phyloP scores from a whole-genome alignment of 176 grass and related monocot genomes.

The Bromus sterilis region DNA sequence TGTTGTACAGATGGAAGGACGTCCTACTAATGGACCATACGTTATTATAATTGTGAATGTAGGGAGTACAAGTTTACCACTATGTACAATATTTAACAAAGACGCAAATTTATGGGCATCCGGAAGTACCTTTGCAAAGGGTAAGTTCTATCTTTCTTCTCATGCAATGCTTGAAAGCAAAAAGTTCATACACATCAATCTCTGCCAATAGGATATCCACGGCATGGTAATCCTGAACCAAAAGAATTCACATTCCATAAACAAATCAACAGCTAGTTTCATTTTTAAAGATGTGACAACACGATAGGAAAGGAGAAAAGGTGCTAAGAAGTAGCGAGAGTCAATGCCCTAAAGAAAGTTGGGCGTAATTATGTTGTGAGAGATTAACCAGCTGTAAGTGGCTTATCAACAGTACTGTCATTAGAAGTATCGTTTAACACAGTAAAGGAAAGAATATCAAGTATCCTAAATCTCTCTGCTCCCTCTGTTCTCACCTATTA shows the following conservation, averaged over 20 bases:
- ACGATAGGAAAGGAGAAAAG: not conserved
- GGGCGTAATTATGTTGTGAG: not conserved
- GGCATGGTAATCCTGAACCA: slow-evolving; percentile 71
- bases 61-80: not conserved
- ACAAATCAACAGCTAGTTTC: not conserved
- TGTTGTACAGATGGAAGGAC: too few species aligned
- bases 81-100: slow-evolving; percentile 1
- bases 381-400: not conserved
- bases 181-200: slow-evolving; percentile 95
- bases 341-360: not conserved
- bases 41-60: too few species aligned
- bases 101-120: not conserved
- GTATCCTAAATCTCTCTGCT: not conserved
- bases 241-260: not conserved
- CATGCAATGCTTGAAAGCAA: slow-evolving; percentile 93
- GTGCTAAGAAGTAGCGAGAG: not conserved
- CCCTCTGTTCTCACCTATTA: not conserved
- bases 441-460: not conserved
- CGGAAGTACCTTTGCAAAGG: slow-evolving; percentile 77
- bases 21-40: too few species aligned
- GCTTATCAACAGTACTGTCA: not conserved
- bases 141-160: slow-evolving; percentile 78
- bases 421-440: not conserved
- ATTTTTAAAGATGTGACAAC: not conserved
- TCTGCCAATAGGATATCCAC: slow-evolving; percentile 93